Evolutionary conservation across 1,284 basidiomycete genomes (phyloP), one percentile per base, ranked within the genome.

Genomic region (Tilletia caries): DNA sequence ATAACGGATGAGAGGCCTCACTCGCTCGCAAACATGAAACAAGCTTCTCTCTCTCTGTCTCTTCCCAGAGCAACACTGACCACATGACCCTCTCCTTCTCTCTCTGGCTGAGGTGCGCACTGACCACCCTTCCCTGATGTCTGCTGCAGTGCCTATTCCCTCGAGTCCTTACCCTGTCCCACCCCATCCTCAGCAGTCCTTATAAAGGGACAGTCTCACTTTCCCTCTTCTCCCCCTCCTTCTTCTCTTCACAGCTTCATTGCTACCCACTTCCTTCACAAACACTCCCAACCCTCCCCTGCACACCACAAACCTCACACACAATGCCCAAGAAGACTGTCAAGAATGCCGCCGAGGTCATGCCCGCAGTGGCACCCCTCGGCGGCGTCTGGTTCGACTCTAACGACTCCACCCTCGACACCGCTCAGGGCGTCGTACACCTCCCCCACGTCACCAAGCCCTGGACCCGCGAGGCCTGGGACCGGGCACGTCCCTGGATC

Each of bases 381-480:
- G 78, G 78, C 70, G 74, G 78, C 44, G 74, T 79, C 67, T 68
- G 74, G 65, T 80, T 80, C 64, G 75, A 79, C 72, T 75, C 75
- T 66, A 74, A 75, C 32, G 79, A 80, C 50, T 70, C 70, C 37
- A 72, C 71, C 65, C 41, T 79, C 68, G 75, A 80, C 44, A 70
- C 73, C 66, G 75, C 76, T 66, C 70, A 43, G 68, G 69, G 75
- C 71, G 73, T 76, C 73, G 72, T 79, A 65, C 70, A 74, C 37
- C 74, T 80, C 50, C 67, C 70, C 67, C 77, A 79, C 71, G 70
- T 80, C 71, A 78, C 70, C 74, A 80, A 80, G 73, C 76, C 76
- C 48, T 79, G 74, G 76, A 76, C 78, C 66, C 76, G 79, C 52
- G 78, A 80, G 68, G 75, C 79, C 66, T 80, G 77, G 77, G 79